Evolutionary conservation across 345 rosid genomes (phyloP).

Genomic region (Garcia nutans): DNA sequence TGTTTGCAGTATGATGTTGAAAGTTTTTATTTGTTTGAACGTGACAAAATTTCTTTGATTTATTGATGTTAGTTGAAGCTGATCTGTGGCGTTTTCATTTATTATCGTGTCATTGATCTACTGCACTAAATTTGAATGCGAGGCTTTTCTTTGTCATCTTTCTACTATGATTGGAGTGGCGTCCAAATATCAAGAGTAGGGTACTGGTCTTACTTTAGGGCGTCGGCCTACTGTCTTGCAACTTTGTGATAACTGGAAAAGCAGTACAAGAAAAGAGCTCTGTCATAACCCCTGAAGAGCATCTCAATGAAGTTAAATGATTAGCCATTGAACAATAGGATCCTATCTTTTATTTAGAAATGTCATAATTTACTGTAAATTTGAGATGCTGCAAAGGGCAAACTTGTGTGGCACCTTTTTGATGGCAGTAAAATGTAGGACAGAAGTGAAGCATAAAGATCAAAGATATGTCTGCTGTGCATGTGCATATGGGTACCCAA

Average conservation of each 20-base stretch:
- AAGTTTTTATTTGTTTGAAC: slow-evolving; percentile 1
- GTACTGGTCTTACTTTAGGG: slow-evolving; percentile 15
- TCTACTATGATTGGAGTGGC: slow-evolving; percentile 17
- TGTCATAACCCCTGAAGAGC: no score
- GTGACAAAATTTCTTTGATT: slow-evolving; percentile 6
- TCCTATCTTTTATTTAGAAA: neutral
- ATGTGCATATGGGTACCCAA: slow-evolving; percentile 15
- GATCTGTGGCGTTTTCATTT: slow-evolving; percentile 12
- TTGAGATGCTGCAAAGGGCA: slow-evolving; percentile 10
- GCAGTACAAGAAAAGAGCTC: neutral
- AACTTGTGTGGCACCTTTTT: slow-evolving; percentile 14
- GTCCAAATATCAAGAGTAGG: slow-evolving; percentile 11
- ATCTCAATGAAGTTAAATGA: no score
- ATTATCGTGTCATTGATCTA: slow-evolving; percentile 15
- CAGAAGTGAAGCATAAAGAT: neutral
- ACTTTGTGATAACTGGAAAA: neutral
- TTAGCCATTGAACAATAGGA: no score
- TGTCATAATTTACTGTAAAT: slow-evolving; percentile 6
- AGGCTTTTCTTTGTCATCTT: slow-evolving; percentile 11
- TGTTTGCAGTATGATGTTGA: neutral
- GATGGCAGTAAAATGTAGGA: slow-evolving; percentile 17
- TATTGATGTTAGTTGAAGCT: slow-evolving; percentile 6
- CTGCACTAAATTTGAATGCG: slow-evolving; percentile 21
- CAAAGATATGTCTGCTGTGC: slow-evolving; percentile 20
- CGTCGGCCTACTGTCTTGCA: slow-evolving; percentile 11